Evolutionary conservation across 345 rosid genomes (phyloP).

Genomic region (Euclidium syriacum): DNA sequence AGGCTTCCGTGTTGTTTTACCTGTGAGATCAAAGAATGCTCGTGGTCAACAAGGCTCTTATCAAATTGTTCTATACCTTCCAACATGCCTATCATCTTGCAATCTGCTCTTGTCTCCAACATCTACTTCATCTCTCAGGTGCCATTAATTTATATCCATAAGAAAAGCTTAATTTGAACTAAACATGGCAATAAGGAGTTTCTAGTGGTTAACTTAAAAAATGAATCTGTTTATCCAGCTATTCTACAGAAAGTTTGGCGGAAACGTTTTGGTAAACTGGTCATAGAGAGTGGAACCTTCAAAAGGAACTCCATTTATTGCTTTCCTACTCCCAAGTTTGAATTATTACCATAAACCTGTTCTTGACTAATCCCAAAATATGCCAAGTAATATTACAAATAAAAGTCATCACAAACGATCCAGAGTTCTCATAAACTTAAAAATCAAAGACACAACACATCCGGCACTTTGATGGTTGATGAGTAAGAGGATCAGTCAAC

Average conservation of each 20-base stretch:
- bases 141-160: background rate
- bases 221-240: no score
- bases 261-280: constrained; percentile 72
- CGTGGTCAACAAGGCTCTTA: constrained; percentile 77
- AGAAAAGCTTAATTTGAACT: background rate
- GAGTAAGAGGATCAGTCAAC: no score
- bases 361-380: no score
- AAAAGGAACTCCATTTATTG: constrained; percentile 71
- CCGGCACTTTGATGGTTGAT: no score
- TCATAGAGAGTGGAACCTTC: constrained; percentile 61
- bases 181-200: background rate
- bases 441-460: no score
- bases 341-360: no score
- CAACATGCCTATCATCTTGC: constrained; percentile 79
- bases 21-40: constrained; percentile 70
- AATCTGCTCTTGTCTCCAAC: constrained; percentile 71
- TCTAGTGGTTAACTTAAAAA: no score
- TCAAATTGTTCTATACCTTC: constrained; percentile 74
- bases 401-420: no score
- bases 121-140: constrained; percentile 75
- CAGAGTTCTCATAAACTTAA: no score
- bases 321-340: no score
- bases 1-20: constrained; percentile 68
- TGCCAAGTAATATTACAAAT: no score
- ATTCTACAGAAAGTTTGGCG: constrained; percentile 58